phyloP scores from a whole-genome alignment of 164 flowering plant genomes.

The Buxus sempervirens region DNA sequence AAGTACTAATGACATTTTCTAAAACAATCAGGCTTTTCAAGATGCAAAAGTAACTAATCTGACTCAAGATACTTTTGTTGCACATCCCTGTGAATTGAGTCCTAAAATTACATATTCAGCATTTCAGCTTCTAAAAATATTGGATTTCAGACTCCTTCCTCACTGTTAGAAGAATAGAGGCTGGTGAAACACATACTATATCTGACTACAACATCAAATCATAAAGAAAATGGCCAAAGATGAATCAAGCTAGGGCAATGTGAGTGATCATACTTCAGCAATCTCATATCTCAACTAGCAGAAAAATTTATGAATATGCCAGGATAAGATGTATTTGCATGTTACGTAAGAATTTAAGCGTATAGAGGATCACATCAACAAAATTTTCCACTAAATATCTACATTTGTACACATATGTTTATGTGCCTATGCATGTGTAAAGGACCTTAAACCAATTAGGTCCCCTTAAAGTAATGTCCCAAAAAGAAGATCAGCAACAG shows the following conservation, averaged over 20 bases:
- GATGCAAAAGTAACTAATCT: no score
- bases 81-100: background rate
- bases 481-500: no score
- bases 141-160: background rate
- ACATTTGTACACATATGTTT: background rate
- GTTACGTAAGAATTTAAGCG: background rate
- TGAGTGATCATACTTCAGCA: background rate
- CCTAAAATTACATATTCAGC: background rate
- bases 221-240: background rate
- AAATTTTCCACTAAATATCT: no score
- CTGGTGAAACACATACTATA: background rate
- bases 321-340: background rate
- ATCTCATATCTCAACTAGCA: background rate
- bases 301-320: background rate
- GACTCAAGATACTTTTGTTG: no score
- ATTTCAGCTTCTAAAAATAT: background rate
- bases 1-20: no score
- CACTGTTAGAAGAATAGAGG: background rate
- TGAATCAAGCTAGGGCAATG: background rate
- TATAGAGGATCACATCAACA: background rate
- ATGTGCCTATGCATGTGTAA: background rate
- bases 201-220: background rate
- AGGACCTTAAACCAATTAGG: no score
- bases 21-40: no score
- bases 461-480: no score